Conservation (phyloP, 331 rosid species). For the Quercus tomentella region DNA sequence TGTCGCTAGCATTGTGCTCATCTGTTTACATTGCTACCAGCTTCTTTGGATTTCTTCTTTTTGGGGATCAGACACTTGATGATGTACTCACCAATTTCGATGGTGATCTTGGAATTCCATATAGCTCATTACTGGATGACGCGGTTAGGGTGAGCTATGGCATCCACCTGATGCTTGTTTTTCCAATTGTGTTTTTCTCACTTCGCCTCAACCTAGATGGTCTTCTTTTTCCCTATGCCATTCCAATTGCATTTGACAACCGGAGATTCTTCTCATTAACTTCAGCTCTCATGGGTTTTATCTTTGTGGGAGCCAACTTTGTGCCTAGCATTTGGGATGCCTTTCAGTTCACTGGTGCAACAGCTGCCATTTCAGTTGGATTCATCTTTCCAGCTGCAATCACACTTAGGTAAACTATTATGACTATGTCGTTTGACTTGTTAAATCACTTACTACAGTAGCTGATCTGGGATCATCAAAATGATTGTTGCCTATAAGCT, state of each 20-base stretch:
- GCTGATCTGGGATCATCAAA: not conserved
- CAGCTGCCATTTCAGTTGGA: conserved; percentile 56
- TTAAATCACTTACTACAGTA: not conserved
- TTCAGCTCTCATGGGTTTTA: conserved; percentile 42
- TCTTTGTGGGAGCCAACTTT: conserved; percentile 63
- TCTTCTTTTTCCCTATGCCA: conserved; percentile 60
- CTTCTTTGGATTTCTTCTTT: conserved; percentile 55
- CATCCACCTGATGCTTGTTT: conserved; percentile 72
- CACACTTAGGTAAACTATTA: conserved; percentile 42
- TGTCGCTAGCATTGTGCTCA: conserved; percentile 51
- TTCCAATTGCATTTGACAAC: conserved; percentile 48
- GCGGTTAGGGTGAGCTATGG: conserved; percentile 72
- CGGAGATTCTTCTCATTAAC: conserved; percentile 52
- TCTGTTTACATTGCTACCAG: conserved; percentile 53
- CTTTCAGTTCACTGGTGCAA: conserved; percentile 78
- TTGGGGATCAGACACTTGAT: conserved; percentile 64
- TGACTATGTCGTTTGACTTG: not conserved
- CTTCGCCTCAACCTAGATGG: conserved; percentile 71
- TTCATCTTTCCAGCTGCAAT: conserved; percentile 71
- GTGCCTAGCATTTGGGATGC: conserved; percentile 82
- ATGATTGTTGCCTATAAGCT: not conserved
- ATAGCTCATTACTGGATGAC: conserved; percentile 58
- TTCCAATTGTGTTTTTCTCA: conserved; percentile 71
- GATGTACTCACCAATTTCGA: conserved; percentile 79
- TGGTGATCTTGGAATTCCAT: conserved; percentile 65